Evolutionary conservation across 306 rosid species (phyloP).

Genomic region (Begonia loranthoides): DNA sequence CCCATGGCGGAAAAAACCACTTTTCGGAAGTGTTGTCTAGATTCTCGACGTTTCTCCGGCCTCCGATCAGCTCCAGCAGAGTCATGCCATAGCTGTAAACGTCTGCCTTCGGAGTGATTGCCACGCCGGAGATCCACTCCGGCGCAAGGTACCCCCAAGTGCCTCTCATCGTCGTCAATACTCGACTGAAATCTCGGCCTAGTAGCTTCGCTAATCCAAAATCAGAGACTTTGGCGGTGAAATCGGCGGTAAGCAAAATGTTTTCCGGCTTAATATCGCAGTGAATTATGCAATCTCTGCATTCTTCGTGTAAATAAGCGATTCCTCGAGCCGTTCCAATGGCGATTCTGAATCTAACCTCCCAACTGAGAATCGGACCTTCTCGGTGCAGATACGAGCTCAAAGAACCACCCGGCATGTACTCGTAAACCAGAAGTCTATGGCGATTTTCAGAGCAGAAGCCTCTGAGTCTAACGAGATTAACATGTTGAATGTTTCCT

Average conservation of each 20-base stretch:
- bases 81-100: slow-evolving; percentile 92
- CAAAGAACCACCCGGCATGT: slow-evolving; percentile 65
- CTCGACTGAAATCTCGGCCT: slow-evolving; percentile 63
- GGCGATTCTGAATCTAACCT: slow-evolving; percentile 47
- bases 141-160: slow-evolving; percentile 91
- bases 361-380: slow-evolving; percentile 68
- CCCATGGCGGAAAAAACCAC: slow-evolving; percentile 96
- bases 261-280: slow-evolving; percentile 90
- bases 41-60: slow-evolving; percentile 57
- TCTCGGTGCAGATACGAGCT: slow-evolving; percentile 55
- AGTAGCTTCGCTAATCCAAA: slow-evolving; percentile 73
- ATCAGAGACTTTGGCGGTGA: slow-evolving; percentile 62
- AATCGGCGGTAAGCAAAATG: slow-evolving; percentile 47
- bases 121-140: slow-evolving; percentile 77
- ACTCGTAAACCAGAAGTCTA: slow-evolving; percentile 70
- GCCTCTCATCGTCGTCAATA: slow-evolving; percentile 72
- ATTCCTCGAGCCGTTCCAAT: slow-evolving; percentile 72
- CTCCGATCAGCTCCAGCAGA: slow-evolving; percentile 53
- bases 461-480: slow-evolving; percentile 71
- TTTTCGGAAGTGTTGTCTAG: slow-evolving; percentile 25
- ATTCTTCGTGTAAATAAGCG: slow-evolving; percentile 70
- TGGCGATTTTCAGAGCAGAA: slow-evolving; percentile 76
- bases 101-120: slow-evolving; percentile 70
- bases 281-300: slow-evolving; percentile 66
- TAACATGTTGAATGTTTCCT: slow-evolving; percentile 79